phyloP scores from a whole-genome alignment of 768 basidiomycete species.

The Lentinus tigrinus region DNA sequence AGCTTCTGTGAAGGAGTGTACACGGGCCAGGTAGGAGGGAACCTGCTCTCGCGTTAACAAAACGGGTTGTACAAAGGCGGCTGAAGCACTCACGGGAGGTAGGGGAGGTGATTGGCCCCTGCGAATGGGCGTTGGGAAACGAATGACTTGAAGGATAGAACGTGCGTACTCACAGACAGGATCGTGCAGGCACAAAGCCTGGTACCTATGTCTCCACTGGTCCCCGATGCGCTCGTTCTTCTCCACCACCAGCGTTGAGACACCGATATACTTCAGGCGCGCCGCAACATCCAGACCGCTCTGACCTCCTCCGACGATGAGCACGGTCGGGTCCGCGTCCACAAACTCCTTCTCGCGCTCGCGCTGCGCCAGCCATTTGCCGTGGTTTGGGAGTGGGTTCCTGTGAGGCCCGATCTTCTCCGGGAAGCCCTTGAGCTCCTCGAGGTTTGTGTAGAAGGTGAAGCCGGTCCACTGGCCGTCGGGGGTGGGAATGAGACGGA shows the following conservation, averaged over 20 bases:
- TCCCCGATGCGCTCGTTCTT: slow-evolving; percentile 58
- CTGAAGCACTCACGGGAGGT: slow-evolving; percentile 48
- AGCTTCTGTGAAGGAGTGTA: slow-evolving; percentile 59
- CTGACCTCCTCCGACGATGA: slow-evolving; percentile 54
- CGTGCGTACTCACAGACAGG: slow-evolving; percentile 54
- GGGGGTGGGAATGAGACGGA: slow-evolving; percentile 44
- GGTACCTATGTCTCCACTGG: slow-evolving; percentile 66
- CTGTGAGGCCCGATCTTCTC: slow-evolving; percentile 38
- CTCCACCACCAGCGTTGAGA: slow-evolving; percentile 59
- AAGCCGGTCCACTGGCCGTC: slow-evolving; percentile 48
- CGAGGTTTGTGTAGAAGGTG: slow-evolving; percentile 49
- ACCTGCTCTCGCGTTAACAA: slow-evolving; percentile 33
- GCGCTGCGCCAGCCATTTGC: slow-evolving; percentile 42
- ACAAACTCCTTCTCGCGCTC: slow-evolving; percentile 36
- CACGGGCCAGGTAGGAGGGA: slow-evolving; percentile 60
- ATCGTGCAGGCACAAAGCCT: slow-evolving; percentile 65
- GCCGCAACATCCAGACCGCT: slow-evolving; percentile 57
- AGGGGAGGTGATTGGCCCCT: slow-evolving; percentile 51
- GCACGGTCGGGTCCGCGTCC: slow-evolving; percentile 48
- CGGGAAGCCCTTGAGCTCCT: slow-evolving; percentile 46
- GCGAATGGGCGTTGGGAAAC: not conserved
- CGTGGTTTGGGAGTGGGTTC: slow-evolving; percentile 35
- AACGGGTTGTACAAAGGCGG: not conserved
- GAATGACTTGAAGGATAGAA: not conserved
- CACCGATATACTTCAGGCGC: slow-evolving; percentile 52